Conservation (phyloP, 345 rosid genomes). For the Hibiscus mutabilis region DNA sequence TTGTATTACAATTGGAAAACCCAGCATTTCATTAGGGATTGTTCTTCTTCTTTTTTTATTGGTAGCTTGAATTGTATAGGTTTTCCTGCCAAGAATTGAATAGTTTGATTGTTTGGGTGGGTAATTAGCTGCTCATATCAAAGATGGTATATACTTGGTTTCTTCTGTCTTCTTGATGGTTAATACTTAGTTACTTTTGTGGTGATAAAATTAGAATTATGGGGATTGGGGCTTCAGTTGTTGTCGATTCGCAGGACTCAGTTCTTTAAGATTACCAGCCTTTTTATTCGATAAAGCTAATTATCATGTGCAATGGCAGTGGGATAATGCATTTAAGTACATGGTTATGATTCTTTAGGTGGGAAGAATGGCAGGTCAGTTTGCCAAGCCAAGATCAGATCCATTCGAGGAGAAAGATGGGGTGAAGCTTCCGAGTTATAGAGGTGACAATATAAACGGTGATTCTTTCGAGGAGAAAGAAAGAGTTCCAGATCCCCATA, state of each 20-base stretch:
- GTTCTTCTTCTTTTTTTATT: neutral
- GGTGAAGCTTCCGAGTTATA: conserved; percentile 33
- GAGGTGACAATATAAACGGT: conserved; percentile 38
- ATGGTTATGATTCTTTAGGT: conserved; percentile 18
- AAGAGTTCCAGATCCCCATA: conserved; percentile 33
- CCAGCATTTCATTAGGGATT: neutral
- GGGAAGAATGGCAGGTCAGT: conserved; percentile 43
- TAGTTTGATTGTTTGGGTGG: neutral
- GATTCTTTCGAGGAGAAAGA: conserved; percentile 32
- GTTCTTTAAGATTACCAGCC: neutral
- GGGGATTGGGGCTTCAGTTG: neutral
- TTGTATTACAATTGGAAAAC: neutral
- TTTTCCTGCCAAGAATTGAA: neutral
- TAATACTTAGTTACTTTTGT: neutral
- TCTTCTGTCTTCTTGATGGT: neutral
- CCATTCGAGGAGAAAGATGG: conserved; percentile 36
- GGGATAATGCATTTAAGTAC: neutral
- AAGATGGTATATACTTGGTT: neutral
- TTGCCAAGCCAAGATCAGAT: conserved; percentile 42
- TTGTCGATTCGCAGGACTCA: neutral
- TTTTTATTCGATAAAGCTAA: neutral
- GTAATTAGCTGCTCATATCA: neutral
- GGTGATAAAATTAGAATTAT: neutral
- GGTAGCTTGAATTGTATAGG: neutral
- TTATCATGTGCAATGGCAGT: neutral